Percentiles rank a stretch among this genome's conserved stretches.
Evolutionary conservation across 2,329 filamentous ascomycete species (phyloP).

Genomic region (Madurella mycetomatis): DNA sequence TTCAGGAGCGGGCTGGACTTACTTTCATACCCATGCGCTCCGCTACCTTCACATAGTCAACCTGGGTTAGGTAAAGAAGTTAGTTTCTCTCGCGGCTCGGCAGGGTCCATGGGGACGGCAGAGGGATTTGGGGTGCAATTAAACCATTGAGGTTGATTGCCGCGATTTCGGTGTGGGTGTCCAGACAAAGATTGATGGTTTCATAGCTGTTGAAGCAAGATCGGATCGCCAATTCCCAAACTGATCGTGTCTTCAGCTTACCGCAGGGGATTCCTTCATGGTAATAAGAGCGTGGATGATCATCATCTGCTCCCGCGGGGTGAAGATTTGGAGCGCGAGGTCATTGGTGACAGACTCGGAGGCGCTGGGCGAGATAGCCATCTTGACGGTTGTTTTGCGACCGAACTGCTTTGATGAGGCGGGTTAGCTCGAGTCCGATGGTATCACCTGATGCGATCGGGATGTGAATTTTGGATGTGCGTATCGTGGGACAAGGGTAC

Average conservation of each 20-base stretch:
- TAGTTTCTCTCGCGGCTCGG: background rate
- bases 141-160: too few species aligned
- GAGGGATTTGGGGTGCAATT: background rate
- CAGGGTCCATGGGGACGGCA: background rate
- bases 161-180: background rate
- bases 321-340: background rate
- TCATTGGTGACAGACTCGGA: background rate
- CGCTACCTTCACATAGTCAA: slow-evolving; percentile 1
- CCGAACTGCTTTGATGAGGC: too few species aligned
- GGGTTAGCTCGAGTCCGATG: too few species aligned
- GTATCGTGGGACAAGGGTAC: too few species aligned
- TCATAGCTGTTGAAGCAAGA: too few species aligned
- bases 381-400: background rate
- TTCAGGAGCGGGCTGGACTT: background rate
- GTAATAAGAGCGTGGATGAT: slow-evolving; percentile 1
- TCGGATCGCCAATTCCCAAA: too few species aligned
- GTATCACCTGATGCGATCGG: too few species aligned
- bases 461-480: too few species aligned
- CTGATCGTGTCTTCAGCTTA: background rate
- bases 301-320: slow-evolving; percentile 2
- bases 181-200: background rate
- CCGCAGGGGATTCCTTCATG: background rate
- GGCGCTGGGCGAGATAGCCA: background rate
- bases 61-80: background rate
- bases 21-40: slow-evolving; percentile 1